Percentiles rank a stretch among this genome's conserved stretches.
Conservation (phyloP, 2,329 filamentous ascomycete genomes). For the Whalleya microplaca region DNA sequence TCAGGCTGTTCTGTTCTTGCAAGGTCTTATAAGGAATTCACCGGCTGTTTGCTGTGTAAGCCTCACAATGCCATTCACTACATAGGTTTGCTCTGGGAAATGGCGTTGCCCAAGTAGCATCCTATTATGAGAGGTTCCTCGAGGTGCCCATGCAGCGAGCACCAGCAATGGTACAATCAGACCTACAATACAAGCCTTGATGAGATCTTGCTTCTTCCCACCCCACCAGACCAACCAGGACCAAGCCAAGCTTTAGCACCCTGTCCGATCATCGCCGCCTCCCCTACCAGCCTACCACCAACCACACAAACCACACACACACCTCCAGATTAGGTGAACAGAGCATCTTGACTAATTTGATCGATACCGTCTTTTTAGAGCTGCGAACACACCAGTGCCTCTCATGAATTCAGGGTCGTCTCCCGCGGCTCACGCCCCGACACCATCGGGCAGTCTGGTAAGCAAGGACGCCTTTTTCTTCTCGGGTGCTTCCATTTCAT, state of each 20-base stretch:
- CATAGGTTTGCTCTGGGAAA: not conserved
- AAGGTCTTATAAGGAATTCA: too few species aligned
- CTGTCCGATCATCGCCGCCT: not conserved
- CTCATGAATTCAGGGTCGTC: conserved; percentile 31
- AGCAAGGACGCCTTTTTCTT: conserved; percentile 18
- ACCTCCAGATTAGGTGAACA: not conserved
- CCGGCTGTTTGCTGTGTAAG: too few species aligned
- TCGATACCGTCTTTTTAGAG: conserved; percentile 16
- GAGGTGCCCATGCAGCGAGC: too few species aligned
- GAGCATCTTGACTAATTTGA: conserved; percentile 15
- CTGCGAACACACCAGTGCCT: conserved; percentile 21
- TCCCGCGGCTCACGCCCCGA: conserved; percentile 37
- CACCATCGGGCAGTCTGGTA: conserved; percentile 37
- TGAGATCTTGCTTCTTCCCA: not conserved
- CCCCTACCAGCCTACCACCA: not conserved
- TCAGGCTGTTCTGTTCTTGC: too few species aligned
- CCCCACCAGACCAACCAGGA: not conserved
- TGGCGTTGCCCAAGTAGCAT: conserved; percentile 1
- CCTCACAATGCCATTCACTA: not conserved
- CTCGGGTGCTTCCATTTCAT: too few species aligned
- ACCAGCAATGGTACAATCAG: not conserved
- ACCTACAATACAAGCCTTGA: not conserved
- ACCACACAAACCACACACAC: not conserved
- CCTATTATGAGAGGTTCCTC: conserved; percentile 1
- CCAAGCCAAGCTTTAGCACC: not conserved